Evolutionary conservation across 257 asterid genomes (phyloP).

Genomic region (Plantago elongata): DNA sequence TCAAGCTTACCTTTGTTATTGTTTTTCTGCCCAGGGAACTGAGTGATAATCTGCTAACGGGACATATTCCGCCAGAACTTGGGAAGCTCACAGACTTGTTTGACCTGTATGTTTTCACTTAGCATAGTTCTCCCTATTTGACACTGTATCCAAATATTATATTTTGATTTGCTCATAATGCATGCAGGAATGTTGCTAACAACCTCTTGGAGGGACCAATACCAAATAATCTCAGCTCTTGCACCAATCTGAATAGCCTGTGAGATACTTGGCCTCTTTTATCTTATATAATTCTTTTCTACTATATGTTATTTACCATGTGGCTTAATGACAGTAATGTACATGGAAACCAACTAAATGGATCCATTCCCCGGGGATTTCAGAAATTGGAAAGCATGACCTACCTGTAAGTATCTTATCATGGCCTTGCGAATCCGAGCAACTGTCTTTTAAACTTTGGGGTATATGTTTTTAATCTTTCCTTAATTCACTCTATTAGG

Average conservation of each 20-base stretch:
- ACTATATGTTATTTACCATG: neutral
- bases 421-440: neutral
- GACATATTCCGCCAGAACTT: constrained; percentile 78
- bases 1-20: neutral
- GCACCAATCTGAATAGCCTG: constrained; percentile 95
- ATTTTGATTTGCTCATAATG: constrained; percentile 1
- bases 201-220: constrained; percentile 73
- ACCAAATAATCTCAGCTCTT: constrained; percentile 91
- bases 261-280: constrained; percentile 27
- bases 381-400: constrained; percentile 92
- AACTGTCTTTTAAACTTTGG: neutral
- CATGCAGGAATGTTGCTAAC: constrained; percentile 84
- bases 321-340: constrained; percentile 50
- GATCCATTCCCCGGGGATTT: constrained; percentile 72
- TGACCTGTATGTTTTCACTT: constrained; percentile 55
- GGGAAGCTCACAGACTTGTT: constrained; percentile 89
- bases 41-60: constrained; percentile 77
- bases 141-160: neutral
- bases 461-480: neutral
- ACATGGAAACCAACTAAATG: constrained; percentile 73
- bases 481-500: constrained; percentile 30
- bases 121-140: neutral
- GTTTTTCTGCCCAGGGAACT: constrained; percentile 49
- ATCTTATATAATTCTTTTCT: neutral
- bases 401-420: constrained; percentile 61